Evolutionary conservation across 2,329 filamentous ascomycete genomes (phyloP).

Genomic region (Sporothrix protearum): DNA sequence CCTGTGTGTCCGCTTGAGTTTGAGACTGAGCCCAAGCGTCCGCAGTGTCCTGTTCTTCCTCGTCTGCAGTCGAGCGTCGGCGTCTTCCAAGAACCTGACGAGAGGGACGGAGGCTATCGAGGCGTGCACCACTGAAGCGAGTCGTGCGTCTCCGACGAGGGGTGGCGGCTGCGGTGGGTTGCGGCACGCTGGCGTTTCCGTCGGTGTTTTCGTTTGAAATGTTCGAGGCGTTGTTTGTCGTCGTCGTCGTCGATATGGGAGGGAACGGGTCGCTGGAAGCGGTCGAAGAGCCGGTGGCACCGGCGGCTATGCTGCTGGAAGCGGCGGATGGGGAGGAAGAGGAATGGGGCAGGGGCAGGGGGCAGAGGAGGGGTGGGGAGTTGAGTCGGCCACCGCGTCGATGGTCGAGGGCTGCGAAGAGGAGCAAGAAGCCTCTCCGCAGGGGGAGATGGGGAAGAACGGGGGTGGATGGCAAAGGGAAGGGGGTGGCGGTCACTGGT

Average conservation of each 20-base stretch:
- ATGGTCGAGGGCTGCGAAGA: constrained; percentile 22
- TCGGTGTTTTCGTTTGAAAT: neutral
- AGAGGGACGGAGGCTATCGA: constrained; percentile 5
- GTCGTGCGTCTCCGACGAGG: constrained; percentile 1
- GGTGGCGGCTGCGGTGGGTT: neutral
- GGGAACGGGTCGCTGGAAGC: neutral
- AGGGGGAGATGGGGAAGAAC: constrained; percentile 13
- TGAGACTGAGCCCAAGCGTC: constrained; percentile 1
- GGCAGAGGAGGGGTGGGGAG: constrained; percentile 24
- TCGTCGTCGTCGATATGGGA: neutral
- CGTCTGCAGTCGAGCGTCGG: constrained; percentile 46
- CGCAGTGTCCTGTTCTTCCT: constrained; percentile 32
- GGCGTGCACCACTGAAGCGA: neutral
- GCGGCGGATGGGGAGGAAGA: constrained; percentile 1
- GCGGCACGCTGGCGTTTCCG: neutral
- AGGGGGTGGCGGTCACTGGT: neutral
- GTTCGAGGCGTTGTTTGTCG: neutral
- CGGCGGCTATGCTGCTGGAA: neutral
- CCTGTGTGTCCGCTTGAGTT: neutral
- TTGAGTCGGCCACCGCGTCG: constrained; percentile 29
- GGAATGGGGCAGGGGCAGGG: constrained; percentile 25
- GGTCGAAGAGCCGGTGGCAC: neutral
- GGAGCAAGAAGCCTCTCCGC: constrained; percentile 29
- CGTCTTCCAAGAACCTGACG: constrained; percentile 54
- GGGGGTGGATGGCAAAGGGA: neutral